Conservation (phyloP, 164 flowering plant genomes). For the Aristolochia contorta region DNA sequence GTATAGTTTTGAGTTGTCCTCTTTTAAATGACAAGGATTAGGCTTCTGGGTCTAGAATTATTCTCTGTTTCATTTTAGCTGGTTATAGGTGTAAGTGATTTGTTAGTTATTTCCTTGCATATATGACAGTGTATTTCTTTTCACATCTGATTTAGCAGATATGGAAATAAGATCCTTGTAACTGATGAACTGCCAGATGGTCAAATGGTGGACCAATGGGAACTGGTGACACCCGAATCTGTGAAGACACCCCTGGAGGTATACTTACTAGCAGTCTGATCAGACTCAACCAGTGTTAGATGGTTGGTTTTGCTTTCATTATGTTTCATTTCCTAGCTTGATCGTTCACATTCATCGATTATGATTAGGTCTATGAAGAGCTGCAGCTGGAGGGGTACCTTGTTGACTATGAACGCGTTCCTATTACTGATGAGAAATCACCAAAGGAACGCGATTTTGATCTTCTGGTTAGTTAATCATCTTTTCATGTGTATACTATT, state of each 20-base stretch:
- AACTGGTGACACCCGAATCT: slow-evolving; percentile 67
- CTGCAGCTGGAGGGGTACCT: slow-evolving; percentile 62
- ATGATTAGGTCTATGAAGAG: slow-evolving; percentile 65
- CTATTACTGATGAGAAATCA: slow-evolving; percentile 90
- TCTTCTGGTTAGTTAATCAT: slow-evolving; percentile 49
- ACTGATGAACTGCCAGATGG: slow-evolving; percentile 98
- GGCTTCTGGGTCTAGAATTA: background rate
- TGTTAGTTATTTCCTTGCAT: background rate
- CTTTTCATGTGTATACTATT: background rate
- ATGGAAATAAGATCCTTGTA: slow-evolving; percentile 98
- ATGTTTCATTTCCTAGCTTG: too few relatives aligned
- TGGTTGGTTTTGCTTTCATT: background rate
- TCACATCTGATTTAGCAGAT: slow-evolving; percentile 44
- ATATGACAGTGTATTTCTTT: slow-evolving; percentile 19
- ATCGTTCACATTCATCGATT: background rate
- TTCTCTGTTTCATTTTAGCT: slow-evolving; percentile 1
- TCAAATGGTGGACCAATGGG: slow-evolving; percentile 99
- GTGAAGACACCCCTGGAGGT: slow-evolving; percentile 91
- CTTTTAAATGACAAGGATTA: background rate
- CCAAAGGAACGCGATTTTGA: slow-evolving; percentile 95
- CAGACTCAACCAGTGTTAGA: background rate
- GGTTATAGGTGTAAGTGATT: background rate
- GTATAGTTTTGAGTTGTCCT: slow-evolving; percentile 19
- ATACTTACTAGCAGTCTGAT: slow-evolving; percentile 3
- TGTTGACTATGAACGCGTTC: slow-evolving; percentile 92